Evolutionary conservation across 2,329 filamentous ascomycete genomes (phyloP).

Genomic region (Emmonsiellopsis sp.): DNA sequence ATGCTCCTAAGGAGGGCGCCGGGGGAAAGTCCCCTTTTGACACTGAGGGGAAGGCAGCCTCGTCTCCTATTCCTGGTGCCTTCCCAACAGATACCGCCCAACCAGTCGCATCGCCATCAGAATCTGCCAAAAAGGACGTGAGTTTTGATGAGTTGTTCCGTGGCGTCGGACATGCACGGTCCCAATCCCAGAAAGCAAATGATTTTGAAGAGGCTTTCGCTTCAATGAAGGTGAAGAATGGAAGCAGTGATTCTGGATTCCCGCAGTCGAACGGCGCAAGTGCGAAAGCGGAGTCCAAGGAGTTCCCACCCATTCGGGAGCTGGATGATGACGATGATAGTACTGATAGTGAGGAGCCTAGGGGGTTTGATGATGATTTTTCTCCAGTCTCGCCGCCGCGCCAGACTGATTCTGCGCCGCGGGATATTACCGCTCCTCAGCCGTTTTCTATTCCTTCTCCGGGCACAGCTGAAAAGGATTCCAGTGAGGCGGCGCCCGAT

Average conservation of each 20-base stretch:
- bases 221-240: constrained; percentile 39
- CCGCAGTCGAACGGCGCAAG: constrained; percentile 21
- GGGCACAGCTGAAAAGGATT: constrained; percentile 16
- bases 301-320: constrained; percentile 92
- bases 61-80: constrained; percentile 39
- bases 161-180: constrained; percentile 34
- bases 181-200: constrained; percentile 37
- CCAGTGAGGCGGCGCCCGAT: constrained; percentile 25
- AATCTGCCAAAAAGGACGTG: constrained; percentile 24
- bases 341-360: constrained; percentile 54
- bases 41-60: not conserved
- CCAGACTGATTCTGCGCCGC: constrained; percentile 20
- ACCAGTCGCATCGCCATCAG: constrained; percentile 5
- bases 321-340: constrained; percentile 69
- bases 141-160: constrained; percentile 40
- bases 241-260: constrained; percentile 25
- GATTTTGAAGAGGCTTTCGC: constrained; percentile 42
- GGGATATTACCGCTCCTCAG: not conserved
- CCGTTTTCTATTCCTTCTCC: constrained; percentile 42
- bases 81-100: constrained; percentile 25
- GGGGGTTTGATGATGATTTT: constrained; percentile 89
- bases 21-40: constrained; percentile 24
- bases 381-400: constrained; percentile 49
- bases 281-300: constrained; percentile 41
- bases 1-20: constrained; percentile 2